phyloP scores from a whole-genome alignment of 2,329 filamentous ascomycete genomes.

The Hypoxylon sp. region DNA sequence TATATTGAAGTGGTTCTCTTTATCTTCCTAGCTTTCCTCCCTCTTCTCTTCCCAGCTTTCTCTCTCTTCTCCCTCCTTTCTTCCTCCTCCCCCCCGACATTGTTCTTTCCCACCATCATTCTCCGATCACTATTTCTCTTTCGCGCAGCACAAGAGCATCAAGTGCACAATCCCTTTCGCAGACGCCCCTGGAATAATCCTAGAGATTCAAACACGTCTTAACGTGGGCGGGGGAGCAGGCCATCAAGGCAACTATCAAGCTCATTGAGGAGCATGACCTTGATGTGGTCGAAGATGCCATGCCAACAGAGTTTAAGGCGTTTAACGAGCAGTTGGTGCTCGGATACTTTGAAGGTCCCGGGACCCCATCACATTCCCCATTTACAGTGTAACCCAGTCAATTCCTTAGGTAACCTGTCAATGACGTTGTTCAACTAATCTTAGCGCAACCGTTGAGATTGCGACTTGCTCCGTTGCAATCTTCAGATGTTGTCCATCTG shows the following conservation, averaged over 20 bases:
- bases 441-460: too few species aligned
- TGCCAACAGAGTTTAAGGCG: constrained; percentile 54
- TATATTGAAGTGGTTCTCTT: neutral
- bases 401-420: too few species aligned
- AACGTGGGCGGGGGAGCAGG: constrained; percentile 66
- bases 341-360: constrained; percentile 70
- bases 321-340: constrained; percentile 77
- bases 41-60: neutral
- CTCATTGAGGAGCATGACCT: constrained; percentile 28
- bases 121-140: neutral
- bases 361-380: neutral
- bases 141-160: neutral
- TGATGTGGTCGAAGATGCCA: constrained; percentile 29
- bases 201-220: constrained; percentile 68
- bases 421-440: too few species aligned
- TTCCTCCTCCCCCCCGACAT: neutral
- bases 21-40: neutral
- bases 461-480: too few species aligned
- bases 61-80: neutral
- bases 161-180: constrained; percentile 60
- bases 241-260: constrained; percentile 54
- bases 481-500: neutral
- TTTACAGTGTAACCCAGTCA: neutral
- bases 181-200: constrained; percentile 63
- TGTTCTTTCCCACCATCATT: neutral